Conservation (phyloP, 2,329 filamentous ascomycete genomes). For the Aspergillus unguis region DNA sequence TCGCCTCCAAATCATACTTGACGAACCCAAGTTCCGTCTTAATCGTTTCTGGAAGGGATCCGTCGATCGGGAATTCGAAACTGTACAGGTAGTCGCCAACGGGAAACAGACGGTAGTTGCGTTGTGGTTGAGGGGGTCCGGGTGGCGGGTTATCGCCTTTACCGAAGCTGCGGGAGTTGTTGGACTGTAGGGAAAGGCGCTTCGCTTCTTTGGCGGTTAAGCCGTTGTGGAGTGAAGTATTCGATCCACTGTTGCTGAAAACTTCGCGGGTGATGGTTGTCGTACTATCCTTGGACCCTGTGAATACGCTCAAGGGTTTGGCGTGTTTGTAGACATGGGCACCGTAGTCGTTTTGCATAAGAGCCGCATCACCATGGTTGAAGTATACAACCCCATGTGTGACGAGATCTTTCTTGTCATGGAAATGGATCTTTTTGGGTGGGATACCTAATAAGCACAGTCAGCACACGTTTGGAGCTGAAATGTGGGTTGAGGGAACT, state of each 20-base stretch:
- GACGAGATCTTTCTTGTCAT: constrained; percentile 79
- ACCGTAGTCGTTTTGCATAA: constrained; percentile 58
- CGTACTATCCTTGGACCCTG: constrained; percentile 29
- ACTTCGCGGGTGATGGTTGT: constrained; percentile 35
- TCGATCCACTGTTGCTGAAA: constrained; percentile 38
- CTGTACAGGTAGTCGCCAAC: constrained; percentile 71
- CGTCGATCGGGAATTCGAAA: constrained; percentile 80
- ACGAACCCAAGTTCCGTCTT: constrained; percentile 82
- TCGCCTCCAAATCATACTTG: constrained; percentile 82
- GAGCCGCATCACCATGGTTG: constrained; percentile 53
- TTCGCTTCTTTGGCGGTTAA: constrained; percentile 51
- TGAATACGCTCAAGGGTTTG: constrained; percentile 28
- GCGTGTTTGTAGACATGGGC: constrained; percentile 61
- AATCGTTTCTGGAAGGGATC: constrained; percentile 75
- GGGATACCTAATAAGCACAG: constrained; percentile 64
- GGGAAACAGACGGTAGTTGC: constrained; percentile 81
- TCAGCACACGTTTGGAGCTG: not conserved
- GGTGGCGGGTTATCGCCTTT: constrained; percentile 67
- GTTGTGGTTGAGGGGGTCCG: constrained; percentile 61
- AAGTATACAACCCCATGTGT: constrained; percentile 92
- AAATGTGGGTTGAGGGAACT: not conserved
- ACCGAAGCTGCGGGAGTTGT: constrained; percentile 78
- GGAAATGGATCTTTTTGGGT: constrained; percentile 76
- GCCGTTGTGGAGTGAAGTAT: constrained; percentile 45
- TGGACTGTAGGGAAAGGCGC: constrained; percentile 73